phyloP scores from a whole-genome alignment of 2,329 filamentous ascomycete species.

The Diplocarpon mali region DNA sequence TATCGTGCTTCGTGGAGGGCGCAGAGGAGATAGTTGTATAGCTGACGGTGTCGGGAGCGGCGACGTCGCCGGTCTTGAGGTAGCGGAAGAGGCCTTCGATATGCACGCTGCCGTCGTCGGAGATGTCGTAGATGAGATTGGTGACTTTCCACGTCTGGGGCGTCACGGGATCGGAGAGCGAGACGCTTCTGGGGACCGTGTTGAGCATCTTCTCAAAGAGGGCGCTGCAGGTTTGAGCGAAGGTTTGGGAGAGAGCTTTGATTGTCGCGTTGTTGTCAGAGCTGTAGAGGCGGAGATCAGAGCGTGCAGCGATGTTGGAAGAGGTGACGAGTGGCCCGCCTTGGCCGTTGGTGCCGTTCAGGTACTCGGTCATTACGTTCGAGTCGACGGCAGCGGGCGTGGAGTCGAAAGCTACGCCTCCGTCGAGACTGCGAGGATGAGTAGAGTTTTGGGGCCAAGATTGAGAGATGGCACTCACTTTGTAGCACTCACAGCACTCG shows the following conservation, averaged over 20 bases:
- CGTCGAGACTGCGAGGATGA: neutral
- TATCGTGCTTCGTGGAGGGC: no score
- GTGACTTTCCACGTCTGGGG: constrained; percentile 7
- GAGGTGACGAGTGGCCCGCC: constrained; percentile 14
- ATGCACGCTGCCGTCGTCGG: constrained; percentile 1
- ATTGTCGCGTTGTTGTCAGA: constrained; percentile 17
- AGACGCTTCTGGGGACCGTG: constrained; percentile 6
- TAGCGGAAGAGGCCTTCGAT: constrained; percentile 7
- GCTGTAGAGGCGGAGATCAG: constrained; percentile 11
- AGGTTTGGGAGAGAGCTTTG: constrained; percentile 11
- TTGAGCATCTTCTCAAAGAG: constrained; percentile 13
- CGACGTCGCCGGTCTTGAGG: constrained; percentile 2
- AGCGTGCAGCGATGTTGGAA: constrained; percentile 3
- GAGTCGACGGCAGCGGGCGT: neutral
- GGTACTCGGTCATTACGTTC: constrained; percentile 8
- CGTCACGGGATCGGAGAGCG: constrained; percentile 6
- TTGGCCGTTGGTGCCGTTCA: constrained; percentile 6
- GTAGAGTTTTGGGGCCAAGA: neutral
- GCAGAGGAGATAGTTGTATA: neutral
- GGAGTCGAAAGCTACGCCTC: neutral
- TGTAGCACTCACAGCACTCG: neutral
- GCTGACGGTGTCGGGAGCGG: neutral
- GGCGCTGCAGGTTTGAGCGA: constrained; percentile 10
- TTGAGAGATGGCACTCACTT: neutral
- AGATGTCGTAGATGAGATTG: constrained; percentile 1